Evolutionary conservation across 2,329 filamentous ascomycete species (phyloP).

Genomic region (Epichloe brachyelytri): DNA sequence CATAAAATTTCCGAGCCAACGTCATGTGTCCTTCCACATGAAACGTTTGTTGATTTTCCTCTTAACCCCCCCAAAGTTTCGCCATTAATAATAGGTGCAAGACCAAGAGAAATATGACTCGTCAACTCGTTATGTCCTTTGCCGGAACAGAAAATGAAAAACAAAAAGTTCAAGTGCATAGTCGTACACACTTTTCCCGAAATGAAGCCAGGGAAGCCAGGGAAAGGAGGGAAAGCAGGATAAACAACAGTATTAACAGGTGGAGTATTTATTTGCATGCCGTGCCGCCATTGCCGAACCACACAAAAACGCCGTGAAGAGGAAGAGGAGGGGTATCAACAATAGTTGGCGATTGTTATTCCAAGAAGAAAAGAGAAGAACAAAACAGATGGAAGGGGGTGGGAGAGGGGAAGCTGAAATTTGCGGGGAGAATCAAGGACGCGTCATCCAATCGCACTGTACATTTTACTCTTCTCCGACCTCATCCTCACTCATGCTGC

Average conservation of each 20-base stretch:
- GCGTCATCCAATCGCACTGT: not conserved
- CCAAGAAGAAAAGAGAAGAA: not conserved
- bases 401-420: not conserved
- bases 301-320: not conserved
- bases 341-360: not conserved
- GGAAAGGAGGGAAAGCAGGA: not conserved
- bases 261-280: conserved; percentile 4
- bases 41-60: not conserved
- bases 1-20: not conserved
- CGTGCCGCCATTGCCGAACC: not conserved
- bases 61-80: not conserved
- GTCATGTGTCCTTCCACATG: not conserved
- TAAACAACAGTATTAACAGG: not conserved
- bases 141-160: not conserved
- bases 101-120: conserved; percentile 1
- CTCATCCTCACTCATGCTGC: conserved; percentile 40
- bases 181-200: conserved; percentile 2
- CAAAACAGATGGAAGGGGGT: not conserved
- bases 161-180: not conserved
- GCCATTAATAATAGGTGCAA: not conserved
- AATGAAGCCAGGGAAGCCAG: not conserved
- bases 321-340: not conserved
- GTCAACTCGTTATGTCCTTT: conserved; percentile 1
- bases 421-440: not conserved
- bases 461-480: conserved; percentile 11